phyloP scores from a whole-genome alignment of 2,329 filamentous ascomycete species.

The Colletotrichum sp. region DNA sequence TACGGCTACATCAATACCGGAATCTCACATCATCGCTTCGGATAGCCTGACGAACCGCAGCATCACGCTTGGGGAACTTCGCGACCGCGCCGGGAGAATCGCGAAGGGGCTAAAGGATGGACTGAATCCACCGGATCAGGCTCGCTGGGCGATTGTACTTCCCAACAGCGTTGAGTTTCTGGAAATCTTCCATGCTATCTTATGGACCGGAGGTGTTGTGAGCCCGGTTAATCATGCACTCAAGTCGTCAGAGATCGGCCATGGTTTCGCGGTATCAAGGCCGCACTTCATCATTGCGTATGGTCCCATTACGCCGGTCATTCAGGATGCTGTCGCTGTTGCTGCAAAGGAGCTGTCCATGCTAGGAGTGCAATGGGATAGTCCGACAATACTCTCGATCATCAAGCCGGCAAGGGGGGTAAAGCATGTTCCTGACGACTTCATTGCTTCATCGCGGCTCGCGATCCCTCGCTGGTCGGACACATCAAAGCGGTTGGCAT shows the following conservation, averaged over 20 bases:
- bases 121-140: constrained; percentile 36
- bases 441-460: constrained; percentile 32
- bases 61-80: constrained; percentile 46
- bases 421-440: constrained; percentile 37
- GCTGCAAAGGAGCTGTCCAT: constrained; percentile 29
- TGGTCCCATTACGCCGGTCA: constrained; percentile 30
- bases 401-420: constrained; percentile 27
- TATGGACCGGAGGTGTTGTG: constrained; percentile 43
- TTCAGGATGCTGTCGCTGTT: constrained; percentile 36
- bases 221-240: constrained; percentile 45
- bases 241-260: constrained; percentile 42
- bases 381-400: constrained; percentile 39
- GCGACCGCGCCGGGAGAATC: constrained; percentile 43
- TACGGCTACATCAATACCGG: constrained; percentile 37
- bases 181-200: constrained; percentile 44
- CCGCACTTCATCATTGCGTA: constrained; percentile 46
- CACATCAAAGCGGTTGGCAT: constrained; percentile 37
- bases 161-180: constrained; percentile 51
- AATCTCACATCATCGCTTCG: constrained; percentile 46
- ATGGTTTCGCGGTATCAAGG: constrained; percentile 44
- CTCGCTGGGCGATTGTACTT: constrained; percentile 46
- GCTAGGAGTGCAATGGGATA: constrained; percentile 34
- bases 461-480: constrained; percentile 40
- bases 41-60: constrained; percentile 50
- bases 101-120: constrained; percentile 40